Evolutionary conservation across 2,329 filamentous ascomycete genomes (phyloP), one percentile per base, ranked within the genome.

Genomic region (Calonectria fujianensis): DNA sequence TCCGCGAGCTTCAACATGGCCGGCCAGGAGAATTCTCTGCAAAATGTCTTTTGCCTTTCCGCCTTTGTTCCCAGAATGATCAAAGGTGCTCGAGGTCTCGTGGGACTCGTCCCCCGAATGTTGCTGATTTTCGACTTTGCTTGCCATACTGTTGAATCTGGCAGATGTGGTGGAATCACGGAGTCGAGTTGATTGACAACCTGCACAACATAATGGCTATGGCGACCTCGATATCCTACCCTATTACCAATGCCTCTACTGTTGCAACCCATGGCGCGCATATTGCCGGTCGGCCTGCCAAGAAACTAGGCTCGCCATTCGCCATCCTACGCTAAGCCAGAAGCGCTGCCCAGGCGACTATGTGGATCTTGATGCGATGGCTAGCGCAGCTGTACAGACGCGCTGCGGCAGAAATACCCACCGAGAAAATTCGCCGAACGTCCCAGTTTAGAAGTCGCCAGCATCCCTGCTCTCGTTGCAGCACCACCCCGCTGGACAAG

Each of bases 361-460:
- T 54, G 52, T 35, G 52, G 52, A 57, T 18, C 31, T 35, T 48
- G 8, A 48, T 24, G 45, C n/a, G 8, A 7, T 2, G 14, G n/a
- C 45, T n/a, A 48, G 45, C 20, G 45, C n/a, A 48, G 20, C 20
- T 4, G 4, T 24, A 24, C 20, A 48, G 18, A n/a, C 16, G 41
- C 16, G 41, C 20, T n/a, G 31, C 31, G 14, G 7, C 18, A 14
- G 29, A 18, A 57, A 35, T 35, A 35, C 18, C 18, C 52, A 57
- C 52, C 16, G 29, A 57, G 32, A 35, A 57, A 57, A 57, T 32
- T 57, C 52, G 52, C 52, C 52, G 52, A 57, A 57, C 31, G 31
- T 35, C 52, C 27, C 20, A 31, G 18, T 31, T 10, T 57, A 35
- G 52, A 35, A 57, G 13, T 48, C n/a, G n/a, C 45, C 20, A 48